Base-by-base conservation (phyloP, 345 rosid species). In the Gynandropsis gynandra region DNA sequence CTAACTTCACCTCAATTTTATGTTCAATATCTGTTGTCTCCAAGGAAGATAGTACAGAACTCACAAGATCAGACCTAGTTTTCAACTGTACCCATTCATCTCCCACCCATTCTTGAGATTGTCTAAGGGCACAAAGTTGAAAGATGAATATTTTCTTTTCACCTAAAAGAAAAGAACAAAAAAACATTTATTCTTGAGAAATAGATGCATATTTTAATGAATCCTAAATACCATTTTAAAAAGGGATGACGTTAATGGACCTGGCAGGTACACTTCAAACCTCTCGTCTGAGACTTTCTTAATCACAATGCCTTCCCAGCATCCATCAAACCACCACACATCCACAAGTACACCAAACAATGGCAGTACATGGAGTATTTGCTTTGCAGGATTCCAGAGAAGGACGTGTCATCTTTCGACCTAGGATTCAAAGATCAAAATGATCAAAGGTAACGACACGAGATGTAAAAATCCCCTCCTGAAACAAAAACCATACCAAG, bases 231-330 rank as follows among this genome's bases (percentile, higher is more conserved):
- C n/a, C n/a, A n/a, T n/a, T n/a, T n/a, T n/a, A n/a, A n/a, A n/a
- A n/a, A n/a, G n/a, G n/a, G n/a, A n/a, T n/a, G n/a, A n/a, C n/a
- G 7, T 59, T 64, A 61, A 12, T 83, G 16, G 11, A 89, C 97
- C 95, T 73, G 87, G 81, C 51, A 89, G 73, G 71, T 71, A 82
- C 50, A 85, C 80, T 62, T 49, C 68, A 42, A 79, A 50, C 60
- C 61, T 74, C 43, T 71, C 81, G 51, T 76, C 78, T 16, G 79
- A 68, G 39, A 70, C 76, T 64, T 77, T 69, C 47, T 50, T 62
- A 65, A 72, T 43, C 39, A 80, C 83, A 10, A 85, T 77, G 54
- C 97, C 97, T 73, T 88, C 97, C 83, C 86, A 83, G 92, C 95
- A 89, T 7, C 82, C 92, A 58, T 79, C 83, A 68, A 74, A 72